Conservation (phyloP, 495 filamentous ascomycete species). For the Penicillium antarcticum region DNA sequence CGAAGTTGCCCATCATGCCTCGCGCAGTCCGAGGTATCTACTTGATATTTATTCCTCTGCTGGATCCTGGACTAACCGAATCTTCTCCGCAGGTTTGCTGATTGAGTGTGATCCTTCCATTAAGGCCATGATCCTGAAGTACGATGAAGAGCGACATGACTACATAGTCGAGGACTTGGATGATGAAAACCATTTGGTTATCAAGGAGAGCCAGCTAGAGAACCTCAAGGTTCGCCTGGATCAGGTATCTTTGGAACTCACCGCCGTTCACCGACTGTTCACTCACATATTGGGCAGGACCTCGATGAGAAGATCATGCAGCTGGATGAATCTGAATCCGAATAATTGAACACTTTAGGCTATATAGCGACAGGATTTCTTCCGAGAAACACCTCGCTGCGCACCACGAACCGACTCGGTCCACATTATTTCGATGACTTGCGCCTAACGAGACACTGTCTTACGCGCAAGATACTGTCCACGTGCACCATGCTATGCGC, state of each 20-base stretch:
- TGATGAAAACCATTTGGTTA: conserved; percentile 63
- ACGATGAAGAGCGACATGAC: conserved; percentile 63
- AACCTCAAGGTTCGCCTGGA: conserved; percentile 57
- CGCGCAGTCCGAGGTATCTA: conserved; percentile 44
- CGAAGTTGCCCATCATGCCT: conserved; percentile 32
- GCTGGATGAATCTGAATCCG: conserved; percentile 50
- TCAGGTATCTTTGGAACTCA: conserved; percentile 41
- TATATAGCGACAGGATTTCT: no score
- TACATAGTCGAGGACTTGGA: conserved; percentile 77
- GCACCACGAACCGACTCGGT: background rate
- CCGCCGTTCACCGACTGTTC: background rate
- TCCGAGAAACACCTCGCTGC: background rate
- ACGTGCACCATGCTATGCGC: background rate
- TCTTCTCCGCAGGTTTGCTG: conserved; percentile 53
- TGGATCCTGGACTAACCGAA: background rate
- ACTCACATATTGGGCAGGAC: conserved; percentile 31
- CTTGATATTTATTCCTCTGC: background rate
- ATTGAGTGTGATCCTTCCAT: conserved; percentile 77
- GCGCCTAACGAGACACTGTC: no score
- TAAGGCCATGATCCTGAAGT: conserved; percentile 72
- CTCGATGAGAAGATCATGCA: conserved; percentile 54
- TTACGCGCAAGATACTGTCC: no score
- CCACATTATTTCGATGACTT: background rate
- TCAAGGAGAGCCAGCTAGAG: conserved; percentile 67
- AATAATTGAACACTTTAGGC: conserved; percentile 17